Evolutionary conservation across 2,329 filamentous ascomycete genomes (phyloP), one percentile per base, ranked within the genome.

Genomic region (Penicillium sp.): DNA sequence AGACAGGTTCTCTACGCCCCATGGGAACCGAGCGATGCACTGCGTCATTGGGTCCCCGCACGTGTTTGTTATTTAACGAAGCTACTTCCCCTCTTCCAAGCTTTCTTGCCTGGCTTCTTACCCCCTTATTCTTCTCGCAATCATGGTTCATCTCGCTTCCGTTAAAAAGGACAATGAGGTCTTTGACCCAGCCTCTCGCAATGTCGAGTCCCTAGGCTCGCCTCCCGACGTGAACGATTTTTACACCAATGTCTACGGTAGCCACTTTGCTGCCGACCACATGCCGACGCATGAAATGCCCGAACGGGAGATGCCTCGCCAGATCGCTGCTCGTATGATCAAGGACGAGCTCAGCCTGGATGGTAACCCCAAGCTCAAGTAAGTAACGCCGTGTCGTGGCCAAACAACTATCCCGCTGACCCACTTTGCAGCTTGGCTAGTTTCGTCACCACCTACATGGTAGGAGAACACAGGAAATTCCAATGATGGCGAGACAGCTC

Each of bases 391-490:
- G 9, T 31, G 44, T 23, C 18, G n/a, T 34, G 31, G 36, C 8
- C 18, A 38, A 21, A 12, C 2, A 10, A 21, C 4, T 21, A 38
- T 42, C n/a, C n/a, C 18, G 39, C 50, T 58, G 54, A 58, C 42
- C 23, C 12, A 23, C 23, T 31, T 31, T 31, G 65, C 59, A 94
- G 90, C 73, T 75, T 97, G 65, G 92, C 93, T 28, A 92, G 87
- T 34, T 97, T 97, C 68, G 91, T 96, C 60, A 96, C 92, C 1
- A 96, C 93, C 0, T 96, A 95, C 78, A 96, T 96, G 91, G 88
- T 90, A 78, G 9, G 10, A 63, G 75, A 58, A 4, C 5, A 2
- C 3, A 0, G 15, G 6, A 6, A 12, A 13, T 6, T 6, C 23
- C n/a, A 38, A 29, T 23, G 41, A 29, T 9, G 10, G 7, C 5